phyloP scores from a whole-genome alignment of 129 eudicot genomes.

The Artemisia tridentata region DNA sequence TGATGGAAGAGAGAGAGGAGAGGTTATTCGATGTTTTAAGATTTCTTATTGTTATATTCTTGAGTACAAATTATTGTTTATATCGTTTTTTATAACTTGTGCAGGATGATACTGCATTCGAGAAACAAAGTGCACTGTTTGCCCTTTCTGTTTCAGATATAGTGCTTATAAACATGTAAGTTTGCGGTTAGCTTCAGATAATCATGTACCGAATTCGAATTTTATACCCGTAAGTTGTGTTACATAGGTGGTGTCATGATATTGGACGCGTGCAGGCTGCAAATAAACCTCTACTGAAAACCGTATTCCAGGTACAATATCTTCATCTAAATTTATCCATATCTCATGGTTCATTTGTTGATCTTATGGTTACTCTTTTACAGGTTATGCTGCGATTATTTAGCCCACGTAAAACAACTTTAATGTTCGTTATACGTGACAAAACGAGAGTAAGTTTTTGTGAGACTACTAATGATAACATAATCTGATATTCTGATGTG shows the following conservation, averaged over 20 bases:
- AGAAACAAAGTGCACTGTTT: not conserved
- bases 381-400: too few species aligned
- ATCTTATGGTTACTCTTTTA: too few species aligned
- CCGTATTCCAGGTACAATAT: conserved; percentile 51
- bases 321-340: too few species aligned
- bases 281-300: conserved; percentile 62
- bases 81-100: not conserved
- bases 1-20: too few species aligned
- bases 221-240: too few species aligned
- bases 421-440: not conserved
- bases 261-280: conserved; percentile 71
- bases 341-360: too few species aligned
- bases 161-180: not conserved
- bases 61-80: not conserved
- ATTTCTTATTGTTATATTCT: too few species aligned
- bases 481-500: not conserved
- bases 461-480: not conserved
- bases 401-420: too few species aligned
- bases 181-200: not conserved
- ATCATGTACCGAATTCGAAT: too few species aligned
- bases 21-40: too few species aligned
- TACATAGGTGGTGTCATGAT: conserved; percentile 54
- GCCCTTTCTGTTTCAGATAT: not conserved
- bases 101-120: not conserved
- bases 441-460: too few species aligned